Base-by-base conservation (phyloP, 352 stramenopile genomes). In the Globisporangium sylvaticum region DNA sequence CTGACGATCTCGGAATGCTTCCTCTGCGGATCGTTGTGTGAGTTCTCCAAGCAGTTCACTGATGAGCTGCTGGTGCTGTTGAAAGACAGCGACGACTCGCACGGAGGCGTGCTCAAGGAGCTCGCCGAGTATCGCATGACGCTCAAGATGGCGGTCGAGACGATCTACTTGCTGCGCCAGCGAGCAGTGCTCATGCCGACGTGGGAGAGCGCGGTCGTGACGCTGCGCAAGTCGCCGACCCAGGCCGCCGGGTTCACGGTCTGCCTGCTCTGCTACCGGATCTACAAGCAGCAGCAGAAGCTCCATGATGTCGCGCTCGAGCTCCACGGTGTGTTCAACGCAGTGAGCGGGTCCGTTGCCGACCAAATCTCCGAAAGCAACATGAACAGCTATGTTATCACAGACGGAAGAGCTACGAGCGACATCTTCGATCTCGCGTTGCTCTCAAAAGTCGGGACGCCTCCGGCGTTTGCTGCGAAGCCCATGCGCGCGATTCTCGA, bases 61-160 rank as follows among this genome's bases (percentile, higher is more conserved):
- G 54, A 70, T 10, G 83, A 93, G 9, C 24, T 91, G 1, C 31
- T 80, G 0, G 56, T 64, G 12, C 67, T 90, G 15, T 25, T 84
- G 4, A 74, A 58, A 4, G 65, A 42, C 55, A 42, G 69, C 18
- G 61, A 74, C 10, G 74, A 68, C 20, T 69, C 56, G 0, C 59
- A 69, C 20, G 66, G 80, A 4, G 69, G 79, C 14, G 44, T 88
- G 25, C 65, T 80, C 25, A 69, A 74, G 14, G 68, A 71, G 25
- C 42, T 83, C 15, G 66, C 78, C 0, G 79, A 86, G 59, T 92
- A 89, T 54, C 73, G 82, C 27, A 91, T 95, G 85, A 94, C 83
- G 9, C 64, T 91, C 55, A 92, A 89, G 8, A 95, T 94, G 85
- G 84, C 79, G 1, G 61, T 84, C 4, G 76, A 90, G 3, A 92